These are phyloP conservation scores for Agastache rugosa DNA, from an alignment of 257 asterid species.

Conservation along the genomic window DNA sequence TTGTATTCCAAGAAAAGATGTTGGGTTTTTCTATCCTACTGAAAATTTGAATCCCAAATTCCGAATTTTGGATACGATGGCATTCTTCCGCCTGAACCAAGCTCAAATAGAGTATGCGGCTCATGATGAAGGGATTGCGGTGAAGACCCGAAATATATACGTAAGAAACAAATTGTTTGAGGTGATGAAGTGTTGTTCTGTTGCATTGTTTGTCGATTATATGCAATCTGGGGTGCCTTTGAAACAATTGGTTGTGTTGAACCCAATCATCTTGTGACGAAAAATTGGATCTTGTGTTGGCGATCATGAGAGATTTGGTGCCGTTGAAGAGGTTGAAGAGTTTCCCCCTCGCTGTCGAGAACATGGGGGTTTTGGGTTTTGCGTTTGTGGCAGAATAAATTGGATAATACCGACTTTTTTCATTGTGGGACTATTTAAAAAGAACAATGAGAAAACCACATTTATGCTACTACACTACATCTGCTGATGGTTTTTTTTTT, in stretches of 20 bases:
- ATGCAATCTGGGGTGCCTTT: constrained; percentile 53
- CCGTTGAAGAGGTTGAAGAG: neutral
- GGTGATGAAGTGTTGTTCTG: constrained; percentile 37
- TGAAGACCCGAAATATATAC: constrained; percentile 54
- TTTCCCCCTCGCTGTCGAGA: neutral
- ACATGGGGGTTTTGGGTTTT: too few relatives aligned
- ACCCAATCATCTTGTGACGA: constrained; percentile 46
- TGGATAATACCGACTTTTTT: too few relatives aligned
- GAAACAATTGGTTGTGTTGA: constrained; percentile 52
- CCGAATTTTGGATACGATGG: constrained; percentile 17
- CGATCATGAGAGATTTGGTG: neutral
- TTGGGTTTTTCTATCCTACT: constrained; percentile 47
- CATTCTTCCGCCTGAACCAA: constrained; percentile 40
- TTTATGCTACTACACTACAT: too few relatives aligned
- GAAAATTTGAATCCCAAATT: constrained; percentile 48
- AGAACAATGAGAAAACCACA: too few relatives aligned
- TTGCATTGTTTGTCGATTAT: constrained; percentile 41
- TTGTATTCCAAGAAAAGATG: constrained; percentile 57
- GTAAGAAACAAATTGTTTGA: constrained; percentile 47
- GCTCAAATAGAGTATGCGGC: constrained; percentile 48
- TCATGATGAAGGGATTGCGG: constrained; percentile 54
- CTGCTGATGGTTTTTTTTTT: too few relatives aligned
- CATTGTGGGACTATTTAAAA: too few relatives aligned
- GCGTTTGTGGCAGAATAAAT: too few relatives aligned
- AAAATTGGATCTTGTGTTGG: constrained; percentile 22